A percentile compares a stretch with the other conserved stretches of the same genome.
Conservation (phyloP, 1,284 basidiomycete species). For the Pyrrhoderma noxium region DNA sequence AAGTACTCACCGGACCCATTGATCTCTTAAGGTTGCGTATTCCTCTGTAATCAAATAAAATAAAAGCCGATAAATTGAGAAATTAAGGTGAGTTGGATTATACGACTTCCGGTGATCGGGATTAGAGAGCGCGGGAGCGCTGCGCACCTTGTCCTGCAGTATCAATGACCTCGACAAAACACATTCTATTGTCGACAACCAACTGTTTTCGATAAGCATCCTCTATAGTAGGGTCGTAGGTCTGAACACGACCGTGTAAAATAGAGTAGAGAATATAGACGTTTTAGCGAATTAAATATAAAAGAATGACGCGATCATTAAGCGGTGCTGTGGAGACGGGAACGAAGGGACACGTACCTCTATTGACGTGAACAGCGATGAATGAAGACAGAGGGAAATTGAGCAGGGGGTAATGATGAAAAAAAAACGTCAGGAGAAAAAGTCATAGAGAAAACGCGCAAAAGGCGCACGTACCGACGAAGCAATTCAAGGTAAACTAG, state of each 20-base stretch:
- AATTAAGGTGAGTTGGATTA: too few species aligned
- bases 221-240: conserved; percentile 91
- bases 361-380: conserved; percentile 23
- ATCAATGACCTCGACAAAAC: conserved; percentile 89
- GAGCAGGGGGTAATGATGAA: background rate
- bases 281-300: too few species aligned
- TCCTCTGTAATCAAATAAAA: conserved; percentile 56
- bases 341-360: conserved; percentile 36
- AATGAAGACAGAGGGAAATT: too few species aligned
- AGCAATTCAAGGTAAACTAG: conserved; percentile 88
- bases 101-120: too few species aligned
- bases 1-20: conserved; percentile 86
- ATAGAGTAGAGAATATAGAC: conserved; percentile 15
- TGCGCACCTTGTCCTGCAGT: conserved; percentile 85
- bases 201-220: conserved; percentile 91
- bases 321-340: conserved; percentile 6
- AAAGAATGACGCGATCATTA: conserved; percentile 17
- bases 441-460: conserved; percentile 12
- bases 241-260: conserved; percentile 35
- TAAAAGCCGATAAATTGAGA: conserved; percentile 1
- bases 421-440: background rate
- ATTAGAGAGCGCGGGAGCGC: too few species aligned
- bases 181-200: conserved; percentile 87
- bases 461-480: conserved; percentile 60
- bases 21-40: conserved; percentile 95